Evolutionary conservation across 768 basidiomycete genomes (phyloP).

Genomic region (Auriscalpium vulgare): DNA sequence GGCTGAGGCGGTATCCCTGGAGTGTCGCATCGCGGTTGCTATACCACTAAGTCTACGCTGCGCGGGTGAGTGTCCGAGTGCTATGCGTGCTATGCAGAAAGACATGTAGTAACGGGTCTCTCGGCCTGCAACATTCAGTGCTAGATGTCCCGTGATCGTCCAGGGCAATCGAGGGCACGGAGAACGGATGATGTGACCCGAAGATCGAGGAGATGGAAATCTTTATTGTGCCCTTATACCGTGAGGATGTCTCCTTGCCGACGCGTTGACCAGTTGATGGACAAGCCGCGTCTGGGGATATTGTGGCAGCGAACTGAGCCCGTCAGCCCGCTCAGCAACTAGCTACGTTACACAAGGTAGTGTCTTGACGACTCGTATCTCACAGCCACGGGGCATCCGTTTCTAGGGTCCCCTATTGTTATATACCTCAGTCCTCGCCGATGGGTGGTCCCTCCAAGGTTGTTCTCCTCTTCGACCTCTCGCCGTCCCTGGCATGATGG

Average conservation of each 20-base stretch:
- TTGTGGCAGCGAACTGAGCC: conserved; percentile 11
- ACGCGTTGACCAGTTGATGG: conserved; percentile 9
- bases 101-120: no score
- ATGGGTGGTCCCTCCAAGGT: neutral
- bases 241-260: conserved; percentile 16
- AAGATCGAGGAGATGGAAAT: no score
- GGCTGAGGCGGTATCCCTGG: no score
- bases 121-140: no score
- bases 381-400: conserved; percentile 11
- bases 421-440: conserved; percentile 8
- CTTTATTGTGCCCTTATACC: neutral
- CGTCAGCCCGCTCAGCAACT: conserved; percentile 7
- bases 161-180: no score
- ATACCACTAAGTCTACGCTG: no score
- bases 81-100: no score
- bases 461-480: conserved; percentile 10
- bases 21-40: no score
- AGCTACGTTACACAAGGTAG: conserved; percentile 9
- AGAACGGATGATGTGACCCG: no score
- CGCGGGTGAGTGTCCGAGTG: no score
- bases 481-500: conserved; percentile 34
- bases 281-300: conserved; percentile 5
- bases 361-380: conserved; percentile 13
- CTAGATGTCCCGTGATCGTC: no score
- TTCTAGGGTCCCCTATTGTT: conserved; percentile 11